Conservation (phyloP, 192 early-diverging fungal genomes). For the Dispira simplex region DNA sequence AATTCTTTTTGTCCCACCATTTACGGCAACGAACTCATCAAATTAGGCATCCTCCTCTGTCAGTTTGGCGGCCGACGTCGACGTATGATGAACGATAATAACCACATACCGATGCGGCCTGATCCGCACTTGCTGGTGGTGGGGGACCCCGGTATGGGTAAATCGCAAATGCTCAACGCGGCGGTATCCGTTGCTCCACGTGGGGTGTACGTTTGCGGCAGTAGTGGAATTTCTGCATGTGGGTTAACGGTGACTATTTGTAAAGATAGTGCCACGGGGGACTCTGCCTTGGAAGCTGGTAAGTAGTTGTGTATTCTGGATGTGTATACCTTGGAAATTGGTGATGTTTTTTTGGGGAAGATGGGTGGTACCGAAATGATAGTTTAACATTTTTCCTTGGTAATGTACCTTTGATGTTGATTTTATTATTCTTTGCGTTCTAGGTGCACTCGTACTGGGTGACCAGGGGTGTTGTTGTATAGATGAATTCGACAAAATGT, state of each 20-base stretch:
- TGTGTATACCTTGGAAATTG: background rate
- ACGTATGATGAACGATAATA: slow-evolving; percentile 17
- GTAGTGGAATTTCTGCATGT: slow-evolving; percentile 43
- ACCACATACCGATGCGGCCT: slow-evolving; percentile 36
- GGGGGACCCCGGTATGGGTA: slow-evolving; percentile 77
- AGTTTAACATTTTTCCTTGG: slow-evolving; percentile 17
- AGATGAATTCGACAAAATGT: slow-evolving; percentile 89
- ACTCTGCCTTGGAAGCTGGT: slow-evolving; percentile 66
- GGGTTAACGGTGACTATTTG: slow-evolving; percentile 58
- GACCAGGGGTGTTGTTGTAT: slow-evolving; percentile 83
- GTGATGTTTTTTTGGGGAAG: too few relatives aligned
- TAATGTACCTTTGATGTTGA: slow-evolving; percentile 14
- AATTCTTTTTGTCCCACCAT: slow-evolving; percentile 67
- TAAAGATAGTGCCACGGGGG: slow-evolving; percentile 50
- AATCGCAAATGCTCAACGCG: slow-evolving; percentile 75
- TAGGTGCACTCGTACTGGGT: slow-evolving; percentile 66
- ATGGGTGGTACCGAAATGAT: background rate
- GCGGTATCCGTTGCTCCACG: slow-evolving; percentile 64
- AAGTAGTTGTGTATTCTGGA: slow-evolving; percentile 14
- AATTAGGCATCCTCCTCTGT: slow-evolving; percentile 63
- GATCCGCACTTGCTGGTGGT: slow-evolving; percentile 64
- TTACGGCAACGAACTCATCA: slow-evolving; percentile 75
- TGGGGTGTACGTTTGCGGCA: slow-evolving; percentile 68
- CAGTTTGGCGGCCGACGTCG: slow-evolving; percentile 50
- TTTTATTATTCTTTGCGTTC: slow-evolving; percentile 15